Evolutionary conservation across 2,329 filamentous ascomycete genomes (phyloP).

Genomic region (Cladosporium halotolerans): DNA sequence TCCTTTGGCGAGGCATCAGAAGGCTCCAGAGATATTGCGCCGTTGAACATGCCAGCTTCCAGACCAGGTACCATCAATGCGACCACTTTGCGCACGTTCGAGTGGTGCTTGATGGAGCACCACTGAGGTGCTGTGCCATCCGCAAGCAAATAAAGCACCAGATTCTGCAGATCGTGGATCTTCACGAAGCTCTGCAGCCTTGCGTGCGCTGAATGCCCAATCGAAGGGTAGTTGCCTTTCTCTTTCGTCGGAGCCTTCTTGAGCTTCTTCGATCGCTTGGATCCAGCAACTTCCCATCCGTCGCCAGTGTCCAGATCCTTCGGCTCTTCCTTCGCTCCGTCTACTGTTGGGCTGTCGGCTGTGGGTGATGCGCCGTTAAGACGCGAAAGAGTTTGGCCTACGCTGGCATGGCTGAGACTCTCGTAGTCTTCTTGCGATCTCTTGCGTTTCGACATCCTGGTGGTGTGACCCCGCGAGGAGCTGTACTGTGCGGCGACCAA

Average conservation of each 20-base stretch:
- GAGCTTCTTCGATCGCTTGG: constrained; percentile 19
- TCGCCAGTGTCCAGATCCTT: constrained; percentile 13
- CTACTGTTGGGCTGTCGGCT: not conserved
- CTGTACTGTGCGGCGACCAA: not conserved
- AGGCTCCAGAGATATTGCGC: constrained; percentile 36
- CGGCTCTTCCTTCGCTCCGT: not conserved
- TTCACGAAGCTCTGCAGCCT: constrained; percentile 51
- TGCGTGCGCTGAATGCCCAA: constrained; percentile 49
- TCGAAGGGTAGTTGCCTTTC: constrained; percentile 46
- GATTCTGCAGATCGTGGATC: constrained; percentile 52
- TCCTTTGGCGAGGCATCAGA: not conserved
- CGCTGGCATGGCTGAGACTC: constrained; percentile 18
- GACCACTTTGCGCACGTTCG: constrained; percentile 65
- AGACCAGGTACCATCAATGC: constrained; percentile 87
- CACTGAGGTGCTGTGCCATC: constrained; percentile 57
- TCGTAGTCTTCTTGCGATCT: constrained; percentile 25
- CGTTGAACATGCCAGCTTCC: constrained; percentile 82
- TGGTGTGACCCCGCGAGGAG: not conserved
- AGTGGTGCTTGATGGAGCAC: constrained; percentile 54
- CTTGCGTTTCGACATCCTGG: constrained; percentile 23
- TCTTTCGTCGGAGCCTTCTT: constrained; percentile 29
- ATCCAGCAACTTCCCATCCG: constrained; percentile 25
- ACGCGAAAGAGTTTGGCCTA: constrained; percentile 23
- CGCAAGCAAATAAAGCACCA: constrained; percentile 56
- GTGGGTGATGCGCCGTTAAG: constrained; percentile 15